Percentiles rank a stretch among this genome's conserved stretches.
Conservation (phyloP, 768 basidiomycete species). For the Tulasnella sp. region DNA sequence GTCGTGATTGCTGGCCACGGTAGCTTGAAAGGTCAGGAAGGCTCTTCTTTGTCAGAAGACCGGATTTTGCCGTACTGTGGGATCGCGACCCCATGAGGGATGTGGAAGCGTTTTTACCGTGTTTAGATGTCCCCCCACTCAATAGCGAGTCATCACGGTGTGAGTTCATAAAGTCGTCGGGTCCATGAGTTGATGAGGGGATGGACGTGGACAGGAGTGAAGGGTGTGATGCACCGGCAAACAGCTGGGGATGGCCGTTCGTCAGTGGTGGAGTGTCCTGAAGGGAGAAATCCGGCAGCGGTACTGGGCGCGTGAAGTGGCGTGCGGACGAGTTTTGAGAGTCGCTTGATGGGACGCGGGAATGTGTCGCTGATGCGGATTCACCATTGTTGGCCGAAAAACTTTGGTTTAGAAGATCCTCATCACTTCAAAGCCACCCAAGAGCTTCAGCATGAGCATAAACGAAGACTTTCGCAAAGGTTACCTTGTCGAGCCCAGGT, state of each 20-base stretch:
- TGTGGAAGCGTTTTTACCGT: slow-evolving; percentile 21
- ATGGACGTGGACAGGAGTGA: background rate
- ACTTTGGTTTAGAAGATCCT: background rate
- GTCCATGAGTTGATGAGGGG: background rate
- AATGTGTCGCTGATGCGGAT: slow-evolving; percentile 3
- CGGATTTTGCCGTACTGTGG: slow-evolving; percentile 16
- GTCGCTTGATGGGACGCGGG: slow-evolving; percentile 8
- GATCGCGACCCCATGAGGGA: slow-evolving; percentile 8
- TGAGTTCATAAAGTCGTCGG: slow-evolving; percentile 4
- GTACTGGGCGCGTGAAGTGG: background rate
- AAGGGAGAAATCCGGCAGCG: slow-evolving; percentile 9
- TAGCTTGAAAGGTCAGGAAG: slow-evolving; percentile 54
- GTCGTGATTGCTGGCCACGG: slow-evolving; percentile 1
- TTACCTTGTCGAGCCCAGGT: background rate
- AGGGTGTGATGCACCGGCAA: background rate
- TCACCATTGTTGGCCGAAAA: background rate
- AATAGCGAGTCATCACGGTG: slow-evolving; percentile 8
- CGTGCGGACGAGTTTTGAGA: background rate
- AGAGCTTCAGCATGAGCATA: no score
- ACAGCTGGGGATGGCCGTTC: background rate
- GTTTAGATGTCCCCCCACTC: slow-evolving; percentile 1
- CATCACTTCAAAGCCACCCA: background rate
- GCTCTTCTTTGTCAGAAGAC: slow-evolving; percentile 52
- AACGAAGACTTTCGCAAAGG: background rate
- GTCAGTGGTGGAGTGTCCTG: background rate